These are phyloP conservation scores for Garcia nutans DNA, from an alignment of 345 rosid species.

Conservation along the genomic window DNA sequence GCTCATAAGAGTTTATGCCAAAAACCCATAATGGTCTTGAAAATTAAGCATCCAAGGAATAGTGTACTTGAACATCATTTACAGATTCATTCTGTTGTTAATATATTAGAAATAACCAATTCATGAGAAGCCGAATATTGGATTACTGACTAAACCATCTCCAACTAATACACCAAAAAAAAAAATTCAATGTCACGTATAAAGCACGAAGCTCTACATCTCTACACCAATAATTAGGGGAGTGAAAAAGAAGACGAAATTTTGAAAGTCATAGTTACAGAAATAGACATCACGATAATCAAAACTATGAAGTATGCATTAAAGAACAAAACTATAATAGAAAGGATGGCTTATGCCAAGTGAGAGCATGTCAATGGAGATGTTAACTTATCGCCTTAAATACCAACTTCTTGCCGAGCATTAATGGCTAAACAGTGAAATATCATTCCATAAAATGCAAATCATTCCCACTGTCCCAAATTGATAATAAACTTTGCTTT, in stretches of 20 bases:
- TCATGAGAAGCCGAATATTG: neutral
- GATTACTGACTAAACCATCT: neutral
- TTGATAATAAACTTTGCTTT: no score
- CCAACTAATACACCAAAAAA: neutral
- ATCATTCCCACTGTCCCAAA: no score
- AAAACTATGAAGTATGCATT: neutral
- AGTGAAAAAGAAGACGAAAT: neutral
- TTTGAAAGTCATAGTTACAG: neutral
- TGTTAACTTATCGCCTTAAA: neutral
- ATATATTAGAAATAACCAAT: constrained; percentile 3
- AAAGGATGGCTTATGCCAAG: neutral
- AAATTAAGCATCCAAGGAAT: constrained; percentile 75
- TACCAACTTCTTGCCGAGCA: neutral
- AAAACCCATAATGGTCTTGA: constrained; percentile 83
- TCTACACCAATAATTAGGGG: no score
- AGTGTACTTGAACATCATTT: constrained; percentile 57
- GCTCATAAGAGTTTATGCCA: constrained; percentile 75
- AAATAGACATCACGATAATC: neutral
- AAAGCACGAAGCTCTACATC: no score
- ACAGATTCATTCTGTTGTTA: constrained; percentile 60
- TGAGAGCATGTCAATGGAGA: neutral
- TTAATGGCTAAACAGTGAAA: neutral
- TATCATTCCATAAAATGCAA: neutral
- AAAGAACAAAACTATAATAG: neutral
- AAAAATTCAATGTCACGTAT: no score